Evolutionary conservation across 169 alveolate genomes (phyloP), one percentile per base, ranked within the genome.

Genomic region (Eimeria falciformis): DNA sequence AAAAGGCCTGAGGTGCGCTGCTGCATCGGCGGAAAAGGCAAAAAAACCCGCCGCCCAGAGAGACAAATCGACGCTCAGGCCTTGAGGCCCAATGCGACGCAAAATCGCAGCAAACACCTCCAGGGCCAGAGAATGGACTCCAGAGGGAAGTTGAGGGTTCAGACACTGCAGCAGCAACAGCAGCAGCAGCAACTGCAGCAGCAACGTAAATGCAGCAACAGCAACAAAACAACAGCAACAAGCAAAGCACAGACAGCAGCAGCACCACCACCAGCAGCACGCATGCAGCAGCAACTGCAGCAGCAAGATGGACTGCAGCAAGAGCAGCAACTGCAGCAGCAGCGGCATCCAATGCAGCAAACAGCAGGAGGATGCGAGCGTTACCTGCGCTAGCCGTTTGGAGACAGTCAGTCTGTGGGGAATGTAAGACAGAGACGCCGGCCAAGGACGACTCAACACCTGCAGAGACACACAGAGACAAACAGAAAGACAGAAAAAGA

Each of bases 71-170:
- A 94, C 94, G n/a, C 97, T 95, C 87, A 98, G 94, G 46, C 97
- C 97, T 53, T 91, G 93, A 56, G 94, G 91, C 56, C 97, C 97
- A 9, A 96, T 95, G 89, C 97, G 96, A 77, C 96, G 97, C 92
- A 96, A 95, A 53, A 98, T 96, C 27, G 97, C 86, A 47, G 96
- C 97, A 91, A 97, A 98, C 1, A 97, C 96, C 91, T 97, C 98
- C 95, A 98, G 95, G 25, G 98, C 98, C 84, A 96, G 96, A 40
- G 96, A 96, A 91, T 98, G 99, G 1, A 98, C 98, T 4, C 99
- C 99, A 40, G 98, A 95, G 6, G 99, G 99, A 25, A 98, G 95
- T 58, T 95, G 95, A 2, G 98, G 99, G 87, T 98, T 98, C 82
- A 98, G 92, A 83, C 99, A 98, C 91, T 98, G 99, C 27, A 99